These are phyloP conservation scores for Urochloa ruziziensis DNA, from an alignment of 176 grass and related monocot genomes.

Conservation along the genomic window DNA sequence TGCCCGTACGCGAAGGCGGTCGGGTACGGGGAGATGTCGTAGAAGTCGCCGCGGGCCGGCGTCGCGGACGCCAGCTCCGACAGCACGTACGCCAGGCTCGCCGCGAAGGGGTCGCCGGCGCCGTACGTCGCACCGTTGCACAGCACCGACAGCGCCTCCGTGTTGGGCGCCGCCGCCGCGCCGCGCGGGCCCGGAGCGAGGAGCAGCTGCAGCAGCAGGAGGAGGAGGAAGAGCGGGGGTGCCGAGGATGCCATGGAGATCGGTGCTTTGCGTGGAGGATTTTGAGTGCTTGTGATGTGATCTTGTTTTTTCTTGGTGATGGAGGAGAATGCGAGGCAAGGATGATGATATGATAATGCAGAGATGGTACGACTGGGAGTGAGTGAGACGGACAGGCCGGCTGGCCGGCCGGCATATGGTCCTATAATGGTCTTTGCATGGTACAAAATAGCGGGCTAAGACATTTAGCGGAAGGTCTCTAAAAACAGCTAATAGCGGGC, in stretches of 20 bases:
- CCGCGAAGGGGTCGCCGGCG: conserved; percentile 47
- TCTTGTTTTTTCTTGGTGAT: background rate
- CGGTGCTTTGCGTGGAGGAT: background rate
- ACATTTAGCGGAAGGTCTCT: too few relatives aligned
- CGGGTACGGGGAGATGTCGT: conserved; percentile 57
- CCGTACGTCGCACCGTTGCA: conserved; percentile 54
- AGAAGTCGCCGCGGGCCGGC: conserved; percentile 25
- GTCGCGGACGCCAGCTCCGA: conserved; percentile 30
- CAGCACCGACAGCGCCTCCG: conserved; percentile 33
- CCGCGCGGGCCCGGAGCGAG: background rate
- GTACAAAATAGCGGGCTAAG: too few relatives aligned
- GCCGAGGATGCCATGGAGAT: conserved; percentile 10
- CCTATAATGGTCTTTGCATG: too few relatives aligned
- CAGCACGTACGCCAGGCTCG: conserved; percentile 49
- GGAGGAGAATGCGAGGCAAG: too few relatives aligned
- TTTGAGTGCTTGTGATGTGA: too few relatives aligned
- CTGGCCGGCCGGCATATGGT: background rate
- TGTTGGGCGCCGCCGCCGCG: conserved; percentile 30
- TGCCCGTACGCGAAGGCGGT: conserved; percentile 59
- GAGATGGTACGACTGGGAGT: too few relatives aligned
- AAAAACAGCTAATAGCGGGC: too few relatives aligned
- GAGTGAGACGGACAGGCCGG: background rate
- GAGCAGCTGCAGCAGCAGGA: background rate
- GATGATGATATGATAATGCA: too few relatives aligned
- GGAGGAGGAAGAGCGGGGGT: background rate